Evolutionary conservation across 2,329 filamentous ascomycete genomes (phyloP).

Genomic region (Penicillium sp.): DNA sequence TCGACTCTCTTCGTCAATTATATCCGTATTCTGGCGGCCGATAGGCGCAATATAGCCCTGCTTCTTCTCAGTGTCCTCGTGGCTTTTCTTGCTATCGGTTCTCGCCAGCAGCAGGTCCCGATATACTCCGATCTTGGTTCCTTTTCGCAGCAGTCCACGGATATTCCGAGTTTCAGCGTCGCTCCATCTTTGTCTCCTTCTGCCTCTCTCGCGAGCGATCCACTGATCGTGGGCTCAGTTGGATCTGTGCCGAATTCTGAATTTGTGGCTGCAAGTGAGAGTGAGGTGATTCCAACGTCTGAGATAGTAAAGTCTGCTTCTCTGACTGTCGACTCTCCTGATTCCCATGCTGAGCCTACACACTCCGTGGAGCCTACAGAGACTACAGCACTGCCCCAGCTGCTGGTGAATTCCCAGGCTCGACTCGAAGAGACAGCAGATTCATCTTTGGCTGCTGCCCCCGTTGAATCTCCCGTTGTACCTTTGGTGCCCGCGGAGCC

Average conservation of each 20-base stretch:
- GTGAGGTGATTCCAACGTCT: background rate
- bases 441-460: background rate
- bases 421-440: background rate
- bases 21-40: slow-evolving; percentile 51
- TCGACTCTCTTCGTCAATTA: slow-evolving; percentile 56
- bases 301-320: background rate
- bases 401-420: background rate
- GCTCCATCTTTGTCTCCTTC: background rate
- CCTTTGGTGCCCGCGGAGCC: background rate
- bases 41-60: slow-evolving; percentile 52
- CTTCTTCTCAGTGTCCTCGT: slow-evolving; percentile 15
- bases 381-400: background rate
- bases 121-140: slow-evolving; percentile 10
- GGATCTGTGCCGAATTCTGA: background rate
- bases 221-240: background rate
- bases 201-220: background rate
- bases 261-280: background rate
- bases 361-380: background rate
- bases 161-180: background rate
- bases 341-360: background rate
- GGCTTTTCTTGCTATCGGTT: slow-evolving; percentile 17
- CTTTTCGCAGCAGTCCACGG: slow-evolving; percentile 13
- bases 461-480: background rate
- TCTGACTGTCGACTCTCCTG: background rate
- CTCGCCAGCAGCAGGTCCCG: slow-evolving; percentile 1